Percentiles rank a stretch among this genome's conserved stretches.
Evolutionary conservation across 805 yeast genomes (phyloP).

Genomic region (Yarrowia phangngaensis): DNA sequence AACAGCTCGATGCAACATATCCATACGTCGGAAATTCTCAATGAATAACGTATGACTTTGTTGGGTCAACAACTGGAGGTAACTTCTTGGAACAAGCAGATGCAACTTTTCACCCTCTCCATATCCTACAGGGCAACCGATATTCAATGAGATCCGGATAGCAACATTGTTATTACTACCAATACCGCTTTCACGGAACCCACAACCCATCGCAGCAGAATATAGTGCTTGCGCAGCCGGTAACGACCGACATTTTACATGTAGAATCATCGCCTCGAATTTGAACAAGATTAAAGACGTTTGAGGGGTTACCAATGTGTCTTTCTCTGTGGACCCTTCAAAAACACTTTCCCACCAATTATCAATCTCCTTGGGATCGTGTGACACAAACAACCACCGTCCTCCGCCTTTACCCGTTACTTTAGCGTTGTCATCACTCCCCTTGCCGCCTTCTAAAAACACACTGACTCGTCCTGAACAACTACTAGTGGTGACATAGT

Average conservation of each 20-base stretch:
- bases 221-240: conserved; percentile 58
- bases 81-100: conserved; percentile 50
- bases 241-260: conserved; percentile 69
- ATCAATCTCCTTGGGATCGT: conserved; percentile 49
- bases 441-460: conserved; percentile 68
- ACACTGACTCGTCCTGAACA: conserved; percentile 87
- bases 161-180: conserved; percentile 77
- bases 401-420: conserved; percentile 89
- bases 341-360: conserved; percentile 35
- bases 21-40: conserved; percentile 60
- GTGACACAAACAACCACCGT: conserved; percentile 76
- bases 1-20: conserved; percentile 39
- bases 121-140: conserved; percentile 75
- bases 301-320: conserved; percentile 44
- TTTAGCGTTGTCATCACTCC: conserved; percentile 36
- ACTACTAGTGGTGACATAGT: conserved; percentile 81
- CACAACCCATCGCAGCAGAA: conserved; percentile 73
- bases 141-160: conserved; percentile 63
- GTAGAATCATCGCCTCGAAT: conserved; percentile 81
- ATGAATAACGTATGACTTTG: conserved; percentile 59
- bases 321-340: conserved; percentile 4
- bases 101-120: conserved; percentile 27
- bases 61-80: conserved; percentile 50
- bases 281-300: conserved; percentile 67
- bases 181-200: conserved; percentile 83